A percentile compares a stretch with the other conserved stretches of the same genome.
phyloP scores from a whole-genome alignment of 371 early-diverging fungal species.

The Gilbertella persicaria region DNA sequence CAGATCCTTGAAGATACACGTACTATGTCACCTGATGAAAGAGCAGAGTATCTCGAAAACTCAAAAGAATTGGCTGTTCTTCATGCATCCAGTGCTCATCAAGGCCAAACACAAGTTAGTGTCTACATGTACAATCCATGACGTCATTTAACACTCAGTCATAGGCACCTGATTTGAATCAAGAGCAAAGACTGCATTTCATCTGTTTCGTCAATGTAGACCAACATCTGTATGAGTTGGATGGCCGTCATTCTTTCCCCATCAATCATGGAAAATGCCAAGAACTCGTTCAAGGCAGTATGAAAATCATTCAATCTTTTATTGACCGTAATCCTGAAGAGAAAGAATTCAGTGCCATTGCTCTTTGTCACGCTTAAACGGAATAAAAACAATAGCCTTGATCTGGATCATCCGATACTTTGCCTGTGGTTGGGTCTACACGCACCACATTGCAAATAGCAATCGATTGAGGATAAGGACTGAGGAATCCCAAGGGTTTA shows the following conservation, averaged over 20 bases:
- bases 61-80: conserved; percentile 56
- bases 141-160: conserved; percentile 24
- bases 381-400: conserved; percentile 43
- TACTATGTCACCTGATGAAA: conserved; percentile 64
- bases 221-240: conserved; percentile 84
- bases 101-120: conserved; percentile 66
- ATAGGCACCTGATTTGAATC: conserved; percentile 68
- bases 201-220: conserved; percentile 76
- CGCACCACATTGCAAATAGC: conserved; percentile 48
- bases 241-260: conserved; percentile 80
- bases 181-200: conserved; percentile 82
- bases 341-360: conserved; percentile 69
- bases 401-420: conserved; percentile 40
- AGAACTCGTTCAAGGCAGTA: conserved; percentile 64
- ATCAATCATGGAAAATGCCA: conserved; percentile 77
- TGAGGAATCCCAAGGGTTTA: conserved; percentile 29
- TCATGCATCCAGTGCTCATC: conserved; percentile 59
- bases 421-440: conserved; percentile 46
- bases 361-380: no score
- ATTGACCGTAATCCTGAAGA: conserved; percentile 74
- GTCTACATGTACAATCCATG: no score
- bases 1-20: conserved; percentile 60
- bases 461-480: conserved; percentile 29
- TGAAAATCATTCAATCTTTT: conserved; percentile 64
- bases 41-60: conserved; percentile 70